Conservation (phyloP, 257 asterid species). For the Plantago elongata region DNA sequence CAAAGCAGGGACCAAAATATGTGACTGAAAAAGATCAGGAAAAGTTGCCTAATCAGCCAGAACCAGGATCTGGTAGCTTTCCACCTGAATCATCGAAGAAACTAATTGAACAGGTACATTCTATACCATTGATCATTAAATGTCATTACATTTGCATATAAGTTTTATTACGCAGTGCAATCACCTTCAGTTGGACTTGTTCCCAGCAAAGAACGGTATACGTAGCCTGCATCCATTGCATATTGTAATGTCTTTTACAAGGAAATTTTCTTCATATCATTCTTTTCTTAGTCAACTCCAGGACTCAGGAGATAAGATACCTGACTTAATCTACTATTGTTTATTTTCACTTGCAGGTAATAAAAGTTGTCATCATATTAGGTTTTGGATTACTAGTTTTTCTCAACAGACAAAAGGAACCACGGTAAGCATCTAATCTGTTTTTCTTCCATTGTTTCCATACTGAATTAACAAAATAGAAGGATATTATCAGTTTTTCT, state of each 20-base stretch:
- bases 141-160: neutral
- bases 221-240: neutral
- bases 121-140: neutral
- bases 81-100: conserved; percentile 49
- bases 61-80: conserved; percentile 39
- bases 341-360: conserved; percentile 38
- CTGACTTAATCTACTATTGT: conserved; percentile 1
- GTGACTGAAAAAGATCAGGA: conserved; percentile 26
- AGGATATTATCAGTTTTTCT: too few relatives aligned
- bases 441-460: neutral
- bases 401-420: conserved; percentile 75
- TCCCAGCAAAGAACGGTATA: neutral
- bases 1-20: conserved; percentile 29
- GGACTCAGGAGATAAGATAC: neutral
- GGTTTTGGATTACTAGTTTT: conserved; percentile 81
- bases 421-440: conserved; percentile 30
- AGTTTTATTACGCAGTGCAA: neutral
- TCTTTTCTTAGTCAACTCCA: neutral
- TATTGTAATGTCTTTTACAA: neutral
- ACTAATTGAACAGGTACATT: conserved; percentile 57
- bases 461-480: too few relatives aligned
- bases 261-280: neutral
- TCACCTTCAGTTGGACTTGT: neutral
- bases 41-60: conserved; percentile 16
- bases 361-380: conserved; percentile 55